Conservation (phyloP, 2,329 filamentous ascomycete species). For the Fusarium torreyae region DNA sequence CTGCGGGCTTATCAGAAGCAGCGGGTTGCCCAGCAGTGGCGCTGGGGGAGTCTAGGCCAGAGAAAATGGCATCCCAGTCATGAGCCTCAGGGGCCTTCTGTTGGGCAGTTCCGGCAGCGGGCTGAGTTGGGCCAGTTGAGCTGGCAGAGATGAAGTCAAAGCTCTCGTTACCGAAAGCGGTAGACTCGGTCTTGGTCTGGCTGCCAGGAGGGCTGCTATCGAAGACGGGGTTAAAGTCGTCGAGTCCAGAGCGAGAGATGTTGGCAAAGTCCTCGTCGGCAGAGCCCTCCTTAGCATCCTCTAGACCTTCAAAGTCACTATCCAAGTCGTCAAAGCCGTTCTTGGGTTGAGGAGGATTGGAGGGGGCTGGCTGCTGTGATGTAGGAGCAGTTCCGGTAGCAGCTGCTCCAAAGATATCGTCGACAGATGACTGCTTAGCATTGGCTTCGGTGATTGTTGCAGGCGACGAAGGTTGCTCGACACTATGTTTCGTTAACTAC, state of each 20-base stretch:
- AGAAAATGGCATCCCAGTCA: conserved; percentile 97
- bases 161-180: conserved; percentile 68
- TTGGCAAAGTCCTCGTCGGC: conserved; percentile 85
- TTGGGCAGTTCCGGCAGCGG: conserved; percentile 59
- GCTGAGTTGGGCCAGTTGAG: conserved; percentile 51
- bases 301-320: conserved; percentile 84
- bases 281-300: conserved; percentile 86
- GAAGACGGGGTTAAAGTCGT: conserved; percentile 87
- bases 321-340: conserved; percentile 82
- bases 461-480: conserved; percentile 53
- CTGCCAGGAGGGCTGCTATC: conserved; percentile 76
- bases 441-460: conserved; percentile 50
- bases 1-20: conserved; percentile 38
- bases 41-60: conserved; percentile 76
- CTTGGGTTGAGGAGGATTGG: conserved; percentile 57
- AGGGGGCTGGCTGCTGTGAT: conserved; percentile 51
- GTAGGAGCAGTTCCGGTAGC: conserved; percentile 48
- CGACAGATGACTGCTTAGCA: conserved; percentile 54
- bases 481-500: conserved; percentile 40
- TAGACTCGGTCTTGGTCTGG: conserved; percentile 68
- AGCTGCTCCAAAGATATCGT: conserved; percentile 62
- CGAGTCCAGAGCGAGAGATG: conserved; percentile 77
- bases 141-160: conserved; percentile 70
- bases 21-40: conserved; percentile 49
- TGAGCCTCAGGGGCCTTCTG: conserved; percentile 68